These are phyloP conservation scores for Botrytis aclada DNA, from an alignment of 2,329 filamentous ascomycete species.

Conservation along the genomic window DNA sequence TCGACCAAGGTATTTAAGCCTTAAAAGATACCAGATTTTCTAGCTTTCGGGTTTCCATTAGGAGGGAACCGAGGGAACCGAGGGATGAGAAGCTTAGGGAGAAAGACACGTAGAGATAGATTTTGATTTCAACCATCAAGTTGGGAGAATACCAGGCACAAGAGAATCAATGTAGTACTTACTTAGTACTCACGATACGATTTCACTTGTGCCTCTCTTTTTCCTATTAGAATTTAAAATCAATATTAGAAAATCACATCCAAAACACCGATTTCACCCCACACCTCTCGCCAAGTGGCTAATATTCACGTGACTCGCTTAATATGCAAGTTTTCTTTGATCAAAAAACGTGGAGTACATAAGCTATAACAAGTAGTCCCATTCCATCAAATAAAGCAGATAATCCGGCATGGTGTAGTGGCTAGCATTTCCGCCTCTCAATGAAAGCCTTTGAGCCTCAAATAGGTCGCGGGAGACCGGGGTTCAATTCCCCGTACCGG, in stretches of 20 bases:
- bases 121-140: background rate
- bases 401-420: slow-evolving; percentile 13
- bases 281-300: background rate
- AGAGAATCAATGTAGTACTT: background rate
- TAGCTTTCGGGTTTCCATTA: background rate
- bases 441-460: background rate
- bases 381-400: background rate
- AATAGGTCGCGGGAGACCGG: background rate
- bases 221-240: background rate
- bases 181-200: too few relatives aligned
- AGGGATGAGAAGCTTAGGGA: background rate
- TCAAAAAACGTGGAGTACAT: background rate
- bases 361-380: accelerated
- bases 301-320: background rate
- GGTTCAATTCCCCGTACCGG: slow-evolving; percentile 10
- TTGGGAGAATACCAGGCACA: background rate
- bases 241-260: background rate
- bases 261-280: background rate
- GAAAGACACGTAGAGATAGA: background rate
- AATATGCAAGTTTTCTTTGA: background rate
- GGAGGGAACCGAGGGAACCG: background rate
- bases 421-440: slow-evolving; percentile 16
- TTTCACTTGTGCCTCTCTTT: background rate
- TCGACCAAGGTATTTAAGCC: background rate
- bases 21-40: background rate